Conservation (phyloP, 2,329 filamentous ascomycete genomes). For the Proliferodiscus dingleyae region DNA sequence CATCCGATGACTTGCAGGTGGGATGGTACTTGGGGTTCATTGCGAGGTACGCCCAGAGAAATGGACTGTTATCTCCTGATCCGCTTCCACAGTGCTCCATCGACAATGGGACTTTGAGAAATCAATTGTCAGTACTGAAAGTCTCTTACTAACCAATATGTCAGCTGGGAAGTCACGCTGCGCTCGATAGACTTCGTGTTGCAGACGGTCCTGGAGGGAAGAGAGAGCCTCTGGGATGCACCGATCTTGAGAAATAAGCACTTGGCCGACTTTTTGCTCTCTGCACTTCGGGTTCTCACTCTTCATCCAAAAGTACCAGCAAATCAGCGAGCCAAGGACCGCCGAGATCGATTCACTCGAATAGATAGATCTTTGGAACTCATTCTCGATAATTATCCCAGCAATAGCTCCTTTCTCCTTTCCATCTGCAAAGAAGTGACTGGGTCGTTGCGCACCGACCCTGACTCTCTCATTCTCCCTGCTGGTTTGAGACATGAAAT, state of each 20-base stretch:
- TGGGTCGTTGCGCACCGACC: conserved; percentile 32
- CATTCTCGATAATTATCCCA: conserved; percentile 37
- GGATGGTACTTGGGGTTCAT: conserved; percentile 37
- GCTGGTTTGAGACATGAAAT: conserved; percentile 31
- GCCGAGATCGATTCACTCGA: conserved; percentile 36
- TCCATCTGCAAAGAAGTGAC: conserved; percentile 36
- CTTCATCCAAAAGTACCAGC: conserved; percentile 36
- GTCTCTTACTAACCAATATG: background rate
- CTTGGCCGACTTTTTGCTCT: conserved; percentile 35
- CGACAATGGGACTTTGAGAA: too few species aligned
- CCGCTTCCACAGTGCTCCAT: too few species aligned
- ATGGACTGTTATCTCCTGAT: too few species aligned
- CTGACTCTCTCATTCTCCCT: conserved; percentile 33
- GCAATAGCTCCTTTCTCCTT: conserved; percentile 36
- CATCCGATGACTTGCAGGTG: conserved; percentile 32
- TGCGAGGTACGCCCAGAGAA: conserved; percentile 16
- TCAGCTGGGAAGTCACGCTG: conserved; percentile 37
- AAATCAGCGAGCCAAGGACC: conserved; percentile 32
- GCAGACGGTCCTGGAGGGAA: conserved; percentile 34
- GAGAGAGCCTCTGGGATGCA: conserved; percentile 30
- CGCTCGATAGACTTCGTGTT: conserved; percentile 37
- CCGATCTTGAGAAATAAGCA: conserved; percentile 34
- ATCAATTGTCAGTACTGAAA: background rate
- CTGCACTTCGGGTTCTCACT: conserved; percentile 35
- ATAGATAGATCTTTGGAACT: conserved; percentile 36